These are phyloP conservation scores for Lentinula raphanica DNA, from an alignment of 768 basidiomycete genomes.

Conservation along the genomic window DNA sequence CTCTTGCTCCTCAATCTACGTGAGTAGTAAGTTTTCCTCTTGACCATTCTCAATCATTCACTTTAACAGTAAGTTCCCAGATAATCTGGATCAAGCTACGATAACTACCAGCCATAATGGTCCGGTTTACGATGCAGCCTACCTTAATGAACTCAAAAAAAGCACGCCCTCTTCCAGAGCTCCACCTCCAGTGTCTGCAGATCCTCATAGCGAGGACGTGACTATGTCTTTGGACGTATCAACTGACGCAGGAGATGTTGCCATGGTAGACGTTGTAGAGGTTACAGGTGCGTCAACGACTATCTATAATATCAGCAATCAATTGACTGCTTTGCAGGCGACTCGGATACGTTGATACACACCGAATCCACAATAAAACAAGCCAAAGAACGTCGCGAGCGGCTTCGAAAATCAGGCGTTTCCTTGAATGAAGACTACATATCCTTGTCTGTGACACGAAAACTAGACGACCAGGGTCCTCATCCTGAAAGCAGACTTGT, in stretches of 20 bases:
- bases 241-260: conserved; percentile 38
- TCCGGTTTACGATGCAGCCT: conserved; percentile 66
- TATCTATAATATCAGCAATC: background rate
- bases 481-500: conserved; percentile 81
- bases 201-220: conserved; percentile 49
- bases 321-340: conserved; percentile 19
- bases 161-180: conserved; percentile 57
- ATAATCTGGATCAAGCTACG: conserved; percentile 50
- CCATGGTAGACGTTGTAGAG: conserved; percentile 26
- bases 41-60: conserved; percentile 8
- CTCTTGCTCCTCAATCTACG: conserved; percentile 52
- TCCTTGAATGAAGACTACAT: conserved; percentile 67
- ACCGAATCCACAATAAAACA: conserved; percentile 65
- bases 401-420: conserved; percentile 45
- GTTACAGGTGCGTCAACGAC: background rate
- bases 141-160: conserved; percentile 75
- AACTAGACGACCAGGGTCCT: conserved; percentile 53
- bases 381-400: conserved; percentile 74
- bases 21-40: conserved; percentile 19
- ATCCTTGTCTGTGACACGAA: conserved; percentile 64
- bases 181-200: conserved; percentile 22
- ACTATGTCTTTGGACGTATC: conserved; percentile 48
- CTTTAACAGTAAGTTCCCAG: conserved; percentile 35
- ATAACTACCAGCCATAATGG: conserved; percentile 39
- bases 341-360: conserved; percentile 49